Conservation (phyloP, 768 basidiomycete species). For the Chalciporus chontae region DNA sequence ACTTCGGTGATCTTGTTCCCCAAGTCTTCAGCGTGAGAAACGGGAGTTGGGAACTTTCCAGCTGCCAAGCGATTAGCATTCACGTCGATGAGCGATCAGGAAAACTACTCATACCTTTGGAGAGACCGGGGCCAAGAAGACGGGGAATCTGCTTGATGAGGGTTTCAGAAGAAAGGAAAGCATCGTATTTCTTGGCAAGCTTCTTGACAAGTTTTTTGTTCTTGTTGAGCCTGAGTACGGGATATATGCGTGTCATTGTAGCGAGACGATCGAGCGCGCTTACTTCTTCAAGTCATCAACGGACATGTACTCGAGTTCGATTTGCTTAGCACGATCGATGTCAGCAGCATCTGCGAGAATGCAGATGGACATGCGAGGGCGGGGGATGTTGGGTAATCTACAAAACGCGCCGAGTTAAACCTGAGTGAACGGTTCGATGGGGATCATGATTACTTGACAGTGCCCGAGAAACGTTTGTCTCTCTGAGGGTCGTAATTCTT, state of each 20-base stretch:
- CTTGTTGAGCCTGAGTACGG: constrained; percentile 82
- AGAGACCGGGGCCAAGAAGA: constrained; percentile 98
- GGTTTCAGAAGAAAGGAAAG: constrained; percentile 95
- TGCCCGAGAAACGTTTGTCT: constrained; percentile 99
- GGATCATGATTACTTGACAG: constrained; percentile 70
- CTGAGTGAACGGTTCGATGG: background rate
- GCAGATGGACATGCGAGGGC: constrained; percentile 99
- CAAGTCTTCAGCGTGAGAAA: constrained; percentile 90
- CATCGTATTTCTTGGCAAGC: constrained; percentile 99
- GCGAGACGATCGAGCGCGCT: constrained; percentile 15
- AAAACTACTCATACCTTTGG: constrained; percentile 68
- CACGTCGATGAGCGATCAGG: background rate
- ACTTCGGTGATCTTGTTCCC: constrained; percentile 90
- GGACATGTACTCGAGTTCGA: constrained; percentile 98
- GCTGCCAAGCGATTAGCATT: constrained; percentile 43
- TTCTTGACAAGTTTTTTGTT: constrained; percentile 99
- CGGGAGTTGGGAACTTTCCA: constrained; percentile 98
- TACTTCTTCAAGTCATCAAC: constrained; percentile 99
- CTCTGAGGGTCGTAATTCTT: constrained; percentile 99
- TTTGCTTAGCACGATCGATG: constrained; percentile 98
- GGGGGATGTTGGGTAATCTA: constrained; percentile 94
- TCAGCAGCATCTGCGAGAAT: constrained; percentile 99
- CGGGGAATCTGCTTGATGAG: constrained; percentile 99
- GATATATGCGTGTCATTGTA: background rate
- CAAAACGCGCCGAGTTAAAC: background rate